Conservation (phyloP, 2,329 filamentous ascomycete species). For the Neurospora crassa region DNA sequence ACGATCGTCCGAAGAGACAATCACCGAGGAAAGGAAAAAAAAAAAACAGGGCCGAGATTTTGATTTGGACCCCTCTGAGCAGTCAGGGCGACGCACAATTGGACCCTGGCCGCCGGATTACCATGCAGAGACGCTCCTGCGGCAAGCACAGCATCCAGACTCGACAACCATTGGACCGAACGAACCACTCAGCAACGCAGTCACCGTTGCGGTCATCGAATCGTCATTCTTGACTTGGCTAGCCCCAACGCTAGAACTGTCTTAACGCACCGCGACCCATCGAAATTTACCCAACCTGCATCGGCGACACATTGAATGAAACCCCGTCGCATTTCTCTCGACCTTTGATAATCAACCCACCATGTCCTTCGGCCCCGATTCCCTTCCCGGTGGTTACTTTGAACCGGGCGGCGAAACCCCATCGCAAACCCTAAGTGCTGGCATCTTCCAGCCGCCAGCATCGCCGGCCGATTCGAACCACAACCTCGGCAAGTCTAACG, state of each 20-base stretch:
- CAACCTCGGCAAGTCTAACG: slow-evolving; percentile 26
- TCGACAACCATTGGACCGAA: not conserved
- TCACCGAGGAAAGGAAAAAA: not conserved
- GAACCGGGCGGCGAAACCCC: slow-evolving; percentile 16
- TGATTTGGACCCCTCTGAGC: not conserved
- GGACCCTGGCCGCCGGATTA: not conserved
- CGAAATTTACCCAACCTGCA: slow-evolving; percentile 1
- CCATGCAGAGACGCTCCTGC: not conserved
- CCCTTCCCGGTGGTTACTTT: slow-evolving; percentile 25
- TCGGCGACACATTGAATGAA: not conserved
- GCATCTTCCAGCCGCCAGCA: slow-evolving; percentile 24
- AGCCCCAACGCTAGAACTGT: slow-evolving; percentile 1
- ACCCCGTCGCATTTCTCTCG: not conserved
- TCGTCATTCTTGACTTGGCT: slow-evolving; percentile 2
- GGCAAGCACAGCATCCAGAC: not conserved
- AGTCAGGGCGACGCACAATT: not conserved
- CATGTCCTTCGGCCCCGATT: slow-evolving; percentile 24
- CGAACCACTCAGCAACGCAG: not conserved
- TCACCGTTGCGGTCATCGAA: not conserved
- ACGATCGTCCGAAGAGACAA: not conserved
- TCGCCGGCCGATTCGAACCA: slow-evolving; percentile 21
- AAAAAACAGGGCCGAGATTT: not conserved
- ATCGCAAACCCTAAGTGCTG: slow-evolving; percentile 20
- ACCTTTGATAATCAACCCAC: not conserved
- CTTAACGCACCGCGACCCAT: slow-evolving; percentile 1